Evolutionary conservation across 164 flowering plant genomes (phyloP).

Genomic region (Dillenia suffruticosa): DNA sequence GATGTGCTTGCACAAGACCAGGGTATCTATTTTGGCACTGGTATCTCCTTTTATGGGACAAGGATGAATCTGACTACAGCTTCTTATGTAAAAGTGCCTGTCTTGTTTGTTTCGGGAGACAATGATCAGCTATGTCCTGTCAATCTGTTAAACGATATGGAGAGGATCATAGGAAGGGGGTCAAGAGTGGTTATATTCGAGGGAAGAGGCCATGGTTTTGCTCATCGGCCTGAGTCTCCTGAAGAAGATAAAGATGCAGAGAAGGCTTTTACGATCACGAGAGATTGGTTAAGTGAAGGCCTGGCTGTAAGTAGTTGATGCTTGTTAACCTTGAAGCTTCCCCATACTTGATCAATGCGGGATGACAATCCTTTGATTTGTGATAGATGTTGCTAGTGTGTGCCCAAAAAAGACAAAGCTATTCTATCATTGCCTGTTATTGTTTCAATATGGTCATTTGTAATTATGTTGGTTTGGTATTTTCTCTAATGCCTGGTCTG

Average conservation of each 20-base stretch:
- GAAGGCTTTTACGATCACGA: constrained; percentile 55
- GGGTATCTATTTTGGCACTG: constrained; percentile 44
- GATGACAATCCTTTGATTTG: too few species aligned
- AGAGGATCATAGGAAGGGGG: constrained; percentile 34
- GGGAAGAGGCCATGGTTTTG: constrained; percentile 88
- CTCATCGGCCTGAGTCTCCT: constrained; percentile 62
- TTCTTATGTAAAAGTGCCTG: constrained; percentile 47
- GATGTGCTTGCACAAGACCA: constrained; percentile 64
- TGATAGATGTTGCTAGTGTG: too few species aligned
- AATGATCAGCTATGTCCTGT: constrained; percentile 63
- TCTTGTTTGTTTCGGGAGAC: constrained; percentile 70
- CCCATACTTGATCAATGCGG: too few species aligned
- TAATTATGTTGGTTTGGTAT: too few species aligned
- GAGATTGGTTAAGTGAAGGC: constrained; percentile 64
- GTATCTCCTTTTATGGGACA: constrained; percentile 77
- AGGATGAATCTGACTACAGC: constrained; percentile 52
- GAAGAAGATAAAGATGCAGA: constrained; percentile 93
- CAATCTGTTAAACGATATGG: constrained; percentile 31
- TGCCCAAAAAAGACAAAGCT: too few species aligned
- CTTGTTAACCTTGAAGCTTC: too few species aligned
- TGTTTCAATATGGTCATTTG: too few species aligned
- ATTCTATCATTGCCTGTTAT: too few species aligned
- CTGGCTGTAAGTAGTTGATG: constrained; percentile 26
- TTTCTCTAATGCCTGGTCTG: too few species aligned
- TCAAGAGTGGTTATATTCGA: constrained; percentile 49